These are phyloP conservation scores for Fusarium austroafricanum DNA, from an alignment of 2,329 filamentous ascomycete genomes.

Conservation along the genomic window DNA sequence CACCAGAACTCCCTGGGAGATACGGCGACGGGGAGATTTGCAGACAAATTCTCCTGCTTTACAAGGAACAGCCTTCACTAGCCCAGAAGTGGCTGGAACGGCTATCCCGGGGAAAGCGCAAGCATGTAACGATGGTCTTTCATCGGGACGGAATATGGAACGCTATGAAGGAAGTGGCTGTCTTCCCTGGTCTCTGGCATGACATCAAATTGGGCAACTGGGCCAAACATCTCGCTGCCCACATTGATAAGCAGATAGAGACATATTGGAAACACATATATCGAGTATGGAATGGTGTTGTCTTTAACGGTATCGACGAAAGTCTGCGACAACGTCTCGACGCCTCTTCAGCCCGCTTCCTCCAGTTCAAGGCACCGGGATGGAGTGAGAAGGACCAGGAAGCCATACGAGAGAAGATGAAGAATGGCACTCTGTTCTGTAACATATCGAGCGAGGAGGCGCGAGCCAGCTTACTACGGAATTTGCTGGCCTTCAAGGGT, in stretches of 20 bases:
- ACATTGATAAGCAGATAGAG: not conserved
- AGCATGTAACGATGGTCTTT: not conserved
- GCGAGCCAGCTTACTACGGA: not conserved
- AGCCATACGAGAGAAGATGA: not conserved
- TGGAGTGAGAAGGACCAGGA: slow-evolving; percentile 1
- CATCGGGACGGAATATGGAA: not conserved
- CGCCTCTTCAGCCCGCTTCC: not conserved
- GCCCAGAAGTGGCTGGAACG: slow-evolving; percentile 4
- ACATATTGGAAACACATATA: not conserved
- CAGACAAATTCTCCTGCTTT: not conserved
- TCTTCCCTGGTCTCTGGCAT: slow-evolving; percentile 2
- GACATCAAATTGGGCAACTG: slow-evolving; percentile 11
- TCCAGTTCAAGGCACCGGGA: not conserved
- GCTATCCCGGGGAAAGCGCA: slow-evolving; percentile 1
- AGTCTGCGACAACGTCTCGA: not conserved
- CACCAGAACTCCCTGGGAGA: not conserved
- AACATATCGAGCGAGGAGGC: not conserved
- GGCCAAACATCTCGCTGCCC: slow-evolving; percentile 14
- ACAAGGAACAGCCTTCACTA: not conserved
- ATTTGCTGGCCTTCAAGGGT: not conserved
- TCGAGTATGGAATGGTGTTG: not conserved
- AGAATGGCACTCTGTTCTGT: not conserved
- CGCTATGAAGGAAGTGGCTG: not conserved
- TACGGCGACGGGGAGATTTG: slow-evolving; percentile 15
- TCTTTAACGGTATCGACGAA: not conserved